Conservation (phyloP, 202 grass and related monocot genomes). For the Dendrocalamus latiflorus region DNA sequence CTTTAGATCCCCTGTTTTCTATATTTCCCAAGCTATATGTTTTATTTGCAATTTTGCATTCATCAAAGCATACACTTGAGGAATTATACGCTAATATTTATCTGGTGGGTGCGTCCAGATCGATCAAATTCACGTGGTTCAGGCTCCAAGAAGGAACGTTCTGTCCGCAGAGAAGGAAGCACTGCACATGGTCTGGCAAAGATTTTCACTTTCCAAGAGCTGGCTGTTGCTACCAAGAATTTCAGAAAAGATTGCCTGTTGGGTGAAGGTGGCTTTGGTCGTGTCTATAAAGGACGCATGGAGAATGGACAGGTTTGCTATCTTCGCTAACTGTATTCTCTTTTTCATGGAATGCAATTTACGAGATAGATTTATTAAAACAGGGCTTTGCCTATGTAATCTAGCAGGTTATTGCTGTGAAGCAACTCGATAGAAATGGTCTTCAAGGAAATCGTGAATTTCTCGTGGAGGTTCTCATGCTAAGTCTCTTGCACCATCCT, state of each 20-base stretch:
- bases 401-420: conserved; percentile 76
- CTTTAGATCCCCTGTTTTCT: not conserved
- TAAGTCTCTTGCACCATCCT: conserved; percentile 72
- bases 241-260: conserved; percentile 83
- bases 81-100: conserved; percentile 11
- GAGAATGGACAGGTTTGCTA: conserved; percentile 80
- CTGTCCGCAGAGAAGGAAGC: conserved; percentile 51
- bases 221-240: conserved; percentile 75
- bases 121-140: conserved; percentile 35
- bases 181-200: conserved; percentile 58
- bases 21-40: not conserved
- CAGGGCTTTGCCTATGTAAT: not conserved
- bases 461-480: conserved; percentile 97
- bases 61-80: not conserved
- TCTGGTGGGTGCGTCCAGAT: conserved; percentile 35
- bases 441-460: conserved; percentile 96
- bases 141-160: conserved; percentile 50
- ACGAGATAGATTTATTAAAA: conserved; percentile 4
- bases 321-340: not conserved
- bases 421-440: conserved; percentile 89
- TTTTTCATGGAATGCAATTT: conserved; percentile 1
- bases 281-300: conserved; percentile 84
- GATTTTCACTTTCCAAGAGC: conserved; percentile 84
- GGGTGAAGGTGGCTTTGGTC: conserved; percentile 92
- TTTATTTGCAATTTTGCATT: not conserved